A percentile compares a stretch with the other conserved stretches of the same genome.
phyloP scores from a whole-genome alignment of 192 early-diverging fungal genomes.

The Spinellus fusiger region DNA sequence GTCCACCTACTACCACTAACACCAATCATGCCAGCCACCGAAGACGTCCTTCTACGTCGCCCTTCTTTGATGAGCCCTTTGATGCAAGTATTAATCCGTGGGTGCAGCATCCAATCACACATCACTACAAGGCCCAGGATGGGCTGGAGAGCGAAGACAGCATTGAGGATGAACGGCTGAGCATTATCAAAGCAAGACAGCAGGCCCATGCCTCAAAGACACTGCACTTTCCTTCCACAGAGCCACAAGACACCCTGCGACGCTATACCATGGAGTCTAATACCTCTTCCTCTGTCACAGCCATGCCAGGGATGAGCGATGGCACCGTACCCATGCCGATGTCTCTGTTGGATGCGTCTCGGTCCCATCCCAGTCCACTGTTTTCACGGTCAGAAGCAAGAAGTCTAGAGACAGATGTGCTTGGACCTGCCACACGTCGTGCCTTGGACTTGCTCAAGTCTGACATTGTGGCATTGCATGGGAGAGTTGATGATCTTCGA shows the following conservation, averaged over 20 bases:
- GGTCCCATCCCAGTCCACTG: neutral
- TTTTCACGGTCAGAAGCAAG: neutral
- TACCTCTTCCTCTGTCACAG: conserved; percentile 11
- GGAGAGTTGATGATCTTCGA: conserved; percentile 29
- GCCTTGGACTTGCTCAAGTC: conserved; percentile 30
- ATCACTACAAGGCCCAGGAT: conserved; percentile 1
- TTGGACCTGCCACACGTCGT: conserved; percentile 27
- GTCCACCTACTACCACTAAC: neutral
- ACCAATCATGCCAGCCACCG: neutral
- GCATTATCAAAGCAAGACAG: neutral
- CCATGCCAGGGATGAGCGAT: neutral
- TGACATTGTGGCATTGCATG: conserved; percentile 31
- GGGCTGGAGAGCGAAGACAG: conserved; percentile 6
- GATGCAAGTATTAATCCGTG: conserved; percentile 18
- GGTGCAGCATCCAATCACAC: conserved; percentile 5
- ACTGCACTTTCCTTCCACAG: too few relatives aligned
- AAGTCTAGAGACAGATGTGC: conserved; percentile 5
- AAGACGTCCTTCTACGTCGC: neutral
- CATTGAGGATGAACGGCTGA: conserved; percentile 2
- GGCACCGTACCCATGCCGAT: neutral
- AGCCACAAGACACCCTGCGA: neutral
- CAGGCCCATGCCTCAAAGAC: neutral
- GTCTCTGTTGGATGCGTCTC: neutral
- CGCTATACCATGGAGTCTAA: neutral
- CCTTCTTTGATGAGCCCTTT: conserved; percentile 10